Evolutionary conservation across 352 stramenopile species (phyloP), one percentile per base, ranked within the genome.

Genomic region (Phytopythium ostracodes): DNA sequence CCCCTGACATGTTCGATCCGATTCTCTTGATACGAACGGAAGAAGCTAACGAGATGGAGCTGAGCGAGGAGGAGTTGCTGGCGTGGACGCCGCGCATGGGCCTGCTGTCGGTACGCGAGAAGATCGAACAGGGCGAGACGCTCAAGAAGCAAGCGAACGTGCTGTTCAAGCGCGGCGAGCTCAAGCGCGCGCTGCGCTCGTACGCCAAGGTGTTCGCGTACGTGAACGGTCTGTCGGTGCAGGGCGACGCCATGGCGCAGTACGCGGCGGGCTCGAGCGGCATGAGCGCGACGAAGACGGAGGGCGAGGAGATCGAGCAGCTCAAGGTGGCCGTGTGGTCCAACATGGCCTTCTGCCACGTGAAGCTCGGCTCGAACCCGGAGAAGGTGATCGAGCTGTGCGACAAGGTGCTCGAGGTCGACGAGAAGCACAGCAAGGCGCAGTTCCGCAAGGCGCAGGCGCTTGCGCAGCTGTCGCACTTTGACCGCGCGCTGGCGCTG

Each of bases 201-300:
- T 95, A 95, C 73, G 73, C 79, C 61, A 82, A 87, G 56, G 79
- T 95, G 40, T 93, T 93, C 64, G 79, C 85, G 38, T 95, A 93
- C 60, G 74, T 95, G 38, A 95, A 93, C 62, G 86, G 86, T 0
- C 47, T 95, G 33, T 91, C 81, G 14, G 73, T 86, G 52, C 64
- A 86, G 25, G 84, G 84, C 35, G 86, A 95, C 64, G 72, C 79
- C 43, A 95, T 95, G 86, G 67, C 72, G 33, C 77, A 88, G 69
- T 95, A 95, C 70, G 72, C 79, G 18, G 68, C 75, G 20, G 60
- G 60, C 20, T 60, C 62, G 24, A 58, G 67, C 5, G 72, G 80
- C 58, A 81, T 91, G 73, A 82, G 68, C 54, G 84, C 83, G 3
- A 79, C 79, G 17, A n/a, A 58, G 10, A 72, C 65, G 4, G 60